Evolutionary conservation across 208 protist species (phyloP).

Genomic region (Leishmania arabica): DNA sequence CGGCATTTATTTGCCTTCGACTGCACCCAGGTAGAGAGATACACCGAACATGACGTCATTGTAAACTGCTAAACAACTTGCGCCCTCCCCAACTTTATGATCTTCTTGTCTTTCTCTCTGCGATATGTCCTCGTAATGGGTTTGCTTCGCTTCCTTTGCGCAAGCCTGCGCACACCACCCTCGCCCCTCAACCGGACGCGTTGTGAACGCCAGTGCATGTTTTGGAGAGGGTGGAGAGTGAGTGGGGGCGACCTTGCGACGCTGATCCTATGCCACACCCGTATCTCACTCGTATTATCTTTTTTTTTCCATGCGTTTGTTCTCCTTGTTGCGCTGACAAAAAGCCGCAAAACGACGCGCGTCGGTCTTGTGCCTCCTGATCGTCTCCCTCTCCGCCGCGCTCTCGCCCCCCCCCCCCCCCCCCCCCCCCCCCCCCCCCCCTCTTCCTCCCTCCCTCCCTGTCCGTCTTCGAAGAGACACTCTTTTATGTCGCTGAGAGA

Average conservation of each 20-base stretch:
- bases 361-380: neutral
- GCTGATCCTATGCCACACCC: neutral
- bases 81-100: conserved; percentile 8
- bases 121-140: neutral
- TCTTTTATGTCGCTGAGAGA: neutral
- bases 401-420: too few species aligned
- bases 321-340: neutral
- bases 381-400: neutral
- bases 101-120: neutral
- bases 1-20: too few species aligned
- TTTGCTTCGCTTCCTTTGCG: neutral
- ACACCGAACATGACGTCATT: conserved; percentile 1
- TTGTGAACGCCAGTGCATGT: neutral
- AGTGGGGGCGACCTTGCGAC: neutral
- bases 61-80: neutral
- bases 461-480: too few species aligned
- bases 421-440: too few species aligned
- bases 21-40: neutral
- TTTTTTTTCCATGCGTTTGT: too few species aligned
- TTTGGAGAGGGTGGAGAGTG: neutral
- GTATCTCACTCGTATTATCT: too few species aligned
- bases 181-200: neutral
- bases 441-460: neutral
- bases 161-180: neutral
- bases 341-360: neutral